Evolutionary conservation across 2,329 filamentous ascomycete genomes (phyloP), one percentile per base, ranked within the genome.

Genomic region (Stachybotrys elegans): DNA sequence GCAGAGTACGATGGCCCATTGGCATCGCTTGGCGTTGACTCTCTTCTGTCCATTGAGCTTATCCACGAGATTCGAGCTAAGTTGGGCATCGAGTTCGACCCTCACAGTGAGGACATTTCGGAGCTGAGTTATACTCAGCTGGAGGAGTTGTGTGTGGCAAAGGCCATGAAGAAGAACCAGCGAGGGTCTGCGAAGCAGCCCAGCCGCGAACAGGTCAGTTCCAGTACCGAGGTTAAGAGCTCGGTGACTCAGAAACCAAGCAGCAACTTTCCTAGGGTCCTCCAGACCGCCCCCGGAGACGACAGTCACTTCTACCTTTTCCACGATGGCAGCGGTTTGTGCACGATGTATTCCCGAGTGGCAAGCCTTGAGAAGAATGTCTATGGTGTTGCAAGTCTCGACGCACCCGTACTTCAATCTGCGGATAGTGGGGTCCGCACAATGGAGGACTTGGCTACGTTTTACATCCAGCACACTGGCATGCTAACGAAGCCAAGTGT

Each of bases 281-380:
- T 16, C 9, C 29, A 40, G 22, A 29, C n/a, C 22, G 38, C 21
- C 19, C 38, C 38, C 9, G 38, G 16, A 14, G 22, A 16, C 6
- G 20, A 27, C 16, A 40, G 38, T 16, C 37, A 22, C 29, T 16
- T 61, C 4, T 58, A 54, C 36, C 44, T 61, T 4, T 52, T 61
- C 44, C 59, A 60, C 34, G 58, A 61, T 32, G 58, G 59, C 5
- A 59, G 57, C 42, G 59, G 59, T 12, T 45, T 57, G 8, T 55
- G 48, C 39, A 40, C 22, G 12, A 40, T 40, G 38, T 40, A 40
- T 27, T 22, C 21, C 4, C 38, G 38, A 11, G 21, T 40, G 12
- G 27, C 38, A n/a, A 27, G 13, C 16, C 22, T 40, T n/a, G 23
- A 29, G 5, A n/a, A 23, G 12, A 40, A 40, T 17, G 38, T 40